Base-by-base conservation (phyloP, 192 early-diverging fungal genomes). In the Rhizoclosmatium globosum region DNA sequence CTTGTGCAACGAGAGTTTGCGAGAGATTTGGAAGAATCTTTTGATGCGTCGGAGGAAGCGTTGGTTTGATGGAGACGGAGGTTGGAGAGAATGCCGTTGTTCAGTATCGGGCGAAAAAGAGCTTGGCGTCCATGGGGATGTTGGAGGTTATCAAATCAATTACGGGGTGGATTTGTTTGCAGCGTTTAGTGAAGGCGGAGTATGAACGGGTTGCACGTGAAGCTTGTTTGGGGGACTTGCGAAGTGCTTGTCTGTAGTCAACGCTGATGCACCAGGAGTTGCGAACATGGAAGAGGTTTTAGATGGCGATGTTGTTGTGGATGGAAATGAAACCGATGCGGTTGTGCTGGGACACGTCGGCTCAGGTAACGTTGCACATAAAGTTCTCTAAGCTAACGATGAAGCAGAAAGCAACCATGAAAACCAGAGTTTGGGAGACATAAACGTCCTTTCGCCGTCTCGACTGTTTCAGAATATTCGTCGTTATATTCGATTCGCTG, bases 401-500 rank as follows among this genome's bases (percentile, higher is more conserved):
- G 3, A 17, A 31, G 21, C 72, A 42, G 48, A 64, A 3, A 61
- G 1, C 2, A 11, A 66, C 19, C 6, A 19, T 6, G 50, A 1
- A 4, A 58, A n/a, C 38, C 64, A 48, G 4, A 17, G 9, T 64
- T 13, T 53, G 1, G 46, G 64, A 19, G 61, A 45, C 64, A 2
- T 56, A n/a, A 53, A 48, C 47, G 41, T 39, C 1, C 59, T 64
- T 6, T 11, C 21, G 2, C 41, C 56, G 1, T 13, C 21, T 0
- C 72, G 75, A 19, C 23, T 65, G 3, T 77, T 65, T 39, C 75
- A 68, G 38, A 68, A 77, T 39, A 77, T 77, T 45, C 64, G 75
- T 4, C 82, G 82, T 39, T 85, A 87, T 74, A 69, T 84, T 13
- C 82, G 81, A 41, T 87, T 87, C 77, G 74, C 78, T 3, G 82